Percentiles rank a stretch among this genome's conserved stretches.
These are phyloP conservation scores for Termitomyces sp. DNA, from an alignment of 768 basidiomycete species.

Conservation along the genomic window DNA sequence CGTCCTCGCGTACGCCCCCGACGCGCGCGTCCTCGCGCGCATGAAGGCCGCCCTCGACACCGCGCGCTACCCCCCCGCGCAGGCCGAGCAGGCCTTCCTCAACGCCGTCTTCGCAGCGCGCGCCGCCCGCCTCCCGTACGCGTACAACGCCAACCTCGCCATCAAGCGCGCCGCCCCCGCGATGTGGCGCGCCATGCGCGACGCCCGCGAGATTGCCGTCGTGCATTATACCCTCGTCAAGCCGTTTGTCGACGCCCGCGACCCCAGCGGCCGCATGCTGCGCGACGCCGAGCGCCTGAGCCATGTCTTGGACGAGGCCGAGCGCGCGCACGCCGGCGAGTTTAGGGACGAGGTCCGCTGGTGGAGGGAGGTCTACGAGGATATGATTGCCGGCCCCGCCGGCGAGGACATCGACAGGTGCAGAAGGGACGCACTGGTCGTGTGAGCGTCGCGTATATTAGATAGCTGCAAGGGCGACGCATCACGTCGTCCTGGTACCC, in stretches of 20 bases:
- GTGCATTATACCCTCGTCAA: conserved; percentile 31
- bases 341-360: conserved; percentile 27
- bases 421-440: neutral
- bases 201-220: conserved; percentile 22
- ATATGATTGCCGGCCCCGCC: conserved; percentile 16
- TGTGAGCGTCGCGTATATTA: too few relatives aligned
- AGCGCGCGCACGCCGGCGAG: conserved; percentile 14
- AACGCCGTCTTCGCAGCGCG: conserved; percentile 32
- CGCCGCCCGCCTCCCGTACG: conserved; percentile 30
- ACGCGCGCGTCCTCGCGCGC: conserved; percentile 19
- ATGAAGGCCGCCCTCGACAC: conserved; percentile 23
- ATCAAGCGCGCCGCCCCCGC: conserved; percentile 26
- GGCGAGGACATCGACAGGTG: conserved; percentile 3
- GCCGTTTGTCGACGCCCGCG: conserved; percentile 15
- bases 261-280: conserved; percentile 12
- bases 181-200: conserved; percentile 27
- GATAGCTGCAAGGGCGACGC: too few relatives aligned
- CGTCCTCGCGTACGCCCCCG: conserved; percentile 29
- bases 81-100: conserved; percentile 37
- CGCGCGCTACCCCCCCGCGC: conserved; percentile 23
- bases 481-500: too few relatives aligned
- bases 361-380: conserved; percentile 26
- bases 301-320: conserved; percentile 16
- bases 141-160: conserved; percentile 36
- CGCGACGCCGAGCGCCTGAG: conserved; percentile 15